Conservation (phyloP, 805 yeast species). For the Kluyveromyces aestuarii region DNA sequence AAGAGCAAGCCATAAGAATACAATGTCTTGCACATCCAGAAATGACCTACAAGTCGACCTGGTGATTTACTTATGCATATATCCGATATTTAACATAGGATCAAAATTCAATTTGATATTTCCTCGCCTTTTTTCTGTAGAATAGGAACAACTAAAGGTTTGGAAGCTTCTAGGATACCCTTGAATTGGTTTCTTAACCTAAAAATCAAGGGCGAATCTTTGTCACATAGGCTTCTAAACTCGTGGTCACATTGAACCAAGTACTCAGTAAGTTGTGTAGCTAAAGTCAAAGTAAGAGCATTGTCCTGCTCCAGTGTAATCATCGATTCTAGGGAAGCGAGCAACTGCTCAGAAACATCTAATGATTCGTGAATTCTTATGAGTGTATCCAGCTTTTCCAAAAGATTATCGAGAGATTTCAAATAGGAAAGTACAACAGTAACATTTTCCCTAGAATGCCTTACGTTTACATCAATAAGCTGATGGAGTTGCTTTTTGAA, state of each 20-base stretch:
- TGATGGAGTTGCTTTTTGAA: conserved; percentile 15
- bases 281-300: neutral
- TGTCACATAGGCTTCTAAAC: conserved; percentile 1
- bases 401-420: conserved; percentile 17
- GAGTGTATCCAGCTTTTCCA: conserved; percentile 12
- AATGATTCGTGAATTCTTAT: conserved; percentile 8
- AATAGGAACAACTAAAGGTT: conserved; percentile 2
- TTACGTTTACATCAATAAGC: conserved; percentile 14
- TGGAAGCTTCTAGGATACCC: conserved; percentile 11
- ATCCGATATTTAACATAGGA: no score
- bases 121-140: neutral
- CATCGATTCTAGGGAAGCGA: conserved; percentile 1
- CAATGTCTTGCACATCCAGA: neutral
- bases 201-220: conserved; percentile 20
- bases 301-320: neutral
- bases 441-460: conserved; percentile 16
- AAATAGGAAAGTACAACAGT: conserved; percentile 21
- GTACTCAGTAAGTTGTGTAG: neutral
- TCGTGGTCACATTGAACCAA: conserved; percentile 1
- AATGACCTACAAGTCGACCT: neutral
- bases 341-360: neutral
- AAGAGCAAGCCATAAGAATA: no score
- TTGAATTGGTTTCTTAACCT: conserved; percentile 24
- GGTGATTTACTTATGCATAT: no score
- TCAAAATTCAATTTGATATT: no score